Percentiles rank a stretch among this genome's conserved stretches.
These are phyloP conservation scores for Iris pallida DNA, from an alignment of 116 monocot genomes.

Conservation along the genomic window DNA sequence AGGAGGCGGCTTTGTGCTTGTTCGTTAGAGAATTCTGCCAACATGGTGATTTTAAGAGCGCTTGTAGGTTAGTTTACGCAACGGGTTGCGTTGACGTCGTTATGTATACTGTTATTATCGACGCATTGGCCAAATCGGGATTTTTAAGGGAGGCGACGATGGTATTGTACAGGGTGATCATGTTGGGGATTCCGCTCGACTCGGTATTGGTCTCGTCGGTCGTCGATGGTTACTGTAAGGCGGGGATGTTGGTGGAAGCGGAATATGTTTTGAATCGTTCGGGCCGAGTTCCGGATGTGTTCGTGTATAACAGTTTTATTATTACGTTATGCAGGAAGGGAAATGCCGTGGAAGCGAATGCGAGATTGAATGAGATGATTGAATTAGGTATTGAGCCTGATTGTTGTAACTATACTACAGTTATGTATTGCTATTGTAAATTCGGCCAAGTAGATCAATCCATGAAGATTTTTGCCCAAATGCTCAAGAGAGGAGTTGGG, in stretches of 20 bases:
- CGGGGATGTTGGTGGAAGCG: conserved; percentile 27
- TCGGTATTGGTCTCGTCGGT: conserved; percentile 27
- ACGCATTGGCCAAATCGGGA: conserved; percentile 36
- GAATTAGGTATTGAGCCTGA: conserved; percentile 41
- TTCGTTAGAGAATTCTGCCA: conserved; percentile 22
- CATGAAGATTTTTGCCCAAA: conserved; percentile 28
- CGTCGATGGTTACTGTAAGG: conserved; percentile 47
- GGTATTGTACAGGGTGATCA: conserved; percentile 32
- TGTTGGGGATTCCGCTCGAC: conserved; percentile 25
- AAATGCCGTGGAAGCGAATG: conserved; percentile 22
- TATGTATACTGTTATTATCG: conserved; percentile 30
- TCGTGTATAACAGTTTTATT: conserved; percentile 50
- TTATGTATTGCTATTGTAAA: conserved; percentile 41
- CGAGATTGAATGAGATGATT: conserved; percentile 35
- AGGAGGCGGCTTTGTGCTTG: conserved; percentile 16
- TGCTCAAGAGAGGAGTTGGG: conserved; percentile 37
- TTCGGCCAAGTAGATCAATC: conserved; percentile 20
- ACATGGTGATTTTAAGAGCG: conserved; percentile 20
- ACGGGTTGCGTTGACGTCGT: conserved; percentile 24
- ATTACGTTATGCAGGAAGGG: conserved; percentile 27
- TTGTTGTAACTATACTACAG: conserved; percentile 33
- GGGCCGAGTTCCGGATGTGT: conserved; percentile 20
- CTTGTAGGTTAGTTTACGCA: conserved; percentile 26
- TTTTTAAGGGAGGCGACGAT: conserved; percentile 33
- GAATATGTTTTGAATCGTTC: conserved; percentile 14